A percentile compares a stretch with the other conserved stretches of the same genome.
phyloP scores from a whole-genome alignment of 208 protist genomes.

The Crithidia thermophila region DNA sequence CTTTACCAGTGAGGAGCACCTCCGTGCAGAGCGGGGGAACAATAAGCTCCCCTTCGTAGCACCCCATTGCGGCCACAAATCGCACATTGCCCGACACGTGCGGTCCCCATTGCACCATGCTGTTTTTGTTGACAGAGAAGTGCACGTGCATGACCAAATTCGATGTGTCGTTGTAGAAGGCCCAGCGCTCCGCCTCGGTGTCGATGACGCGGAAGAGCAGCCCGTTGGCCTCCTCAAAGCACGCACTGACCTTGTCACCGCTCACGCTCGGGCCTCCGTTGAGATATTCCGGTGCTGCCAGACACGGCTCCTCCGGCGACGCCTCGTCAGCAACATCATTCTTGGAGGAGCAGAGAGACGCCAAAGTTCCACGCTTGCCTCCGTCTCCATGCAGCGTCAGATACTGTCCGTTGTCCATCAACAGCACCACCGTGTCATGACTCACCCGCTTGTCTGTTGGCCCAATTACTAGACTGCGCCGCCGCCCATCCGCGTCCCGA shows the following conservation, averaged over 20 bases:
- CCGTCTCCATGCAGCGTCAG: conserved; percentile 6
- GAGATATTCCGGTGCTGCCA: conserved; percentile 10
- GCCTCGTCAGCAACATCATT: too few relatives aligned
- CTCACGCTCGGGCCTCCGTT: conserved; percentile 30
- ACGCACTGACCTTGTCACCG: conserved; percentile 24
- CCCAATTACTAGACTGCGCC: not conserved
- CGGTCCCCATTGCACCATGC: conserved; percentile 22
- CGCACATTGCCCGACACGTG: conserved; percentile 5
- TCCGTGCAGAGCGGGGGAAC: conserved; percentile 29
- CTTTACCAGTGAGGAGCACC: conserved; percentile 26
- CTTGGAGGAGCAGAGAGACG: too few relatives aligned
- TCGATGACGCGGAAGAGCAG: conserved; percentile 69
- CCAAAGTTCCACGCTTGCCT: not conserved
- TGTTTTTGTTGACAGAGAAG: conserved; percentile 21
- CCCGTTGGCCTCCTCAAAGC: conserved; percentile 39
- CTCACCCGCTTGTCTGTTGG: not conserved
- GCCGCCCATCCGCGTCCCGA: not conserved
- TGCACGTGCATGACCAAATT: conserved; percentile 41
- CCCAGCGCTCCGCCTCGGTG: conserved; percentile 30
- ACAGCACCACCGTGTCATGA: conserved; percentile 8
- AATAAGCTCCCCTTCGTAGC: conserved; percentile 28
- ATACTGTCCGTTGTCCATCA: conserved; percentile 21
- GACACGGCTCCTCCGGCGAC: not conserved
- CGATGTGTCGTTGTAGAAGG: conserved; percentile 72
- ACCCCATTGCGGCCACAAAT: conserved; percentile 12